phyloP scores from a whole-genome alignment of 371 early-diverging fungal genomes.

The Mucor ambiguus region DNA sequence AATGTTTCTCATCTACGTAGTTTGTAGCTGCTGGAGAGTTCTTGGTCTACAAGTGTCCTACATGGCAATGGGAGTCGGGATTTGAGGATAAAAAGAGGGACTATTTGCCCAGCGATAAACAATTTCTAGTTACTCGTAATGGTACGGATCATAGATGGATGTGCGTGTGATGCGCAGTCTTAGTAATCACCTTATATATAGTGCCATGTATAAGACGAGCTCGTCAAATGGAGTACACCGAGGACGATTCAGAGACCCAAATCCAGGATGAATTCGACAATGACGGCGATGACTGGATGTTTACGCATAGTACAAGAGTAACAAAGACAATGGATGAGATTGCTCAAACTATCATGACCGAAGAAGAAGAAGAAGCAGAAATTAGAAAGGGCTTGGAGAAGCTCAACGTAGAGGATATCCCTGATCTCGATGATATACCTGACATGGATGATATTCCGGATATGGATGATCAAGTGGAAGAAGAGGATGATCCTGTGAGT shows the following conservation, averaged over 20 bases:
- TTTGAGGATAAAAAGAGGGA: conserved; percentile 81
- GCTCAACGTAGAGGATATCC: conserved; percentile 57
- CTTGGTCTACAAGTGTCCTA: conserved; percentile 96
- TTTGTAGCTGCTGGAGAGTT: conserved; percentile 97
- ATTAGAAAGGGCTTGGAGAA: conserved; percentile 32
- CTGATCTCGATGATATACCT: conserved; percentile 86
- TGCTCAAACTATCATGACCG: conserved; percentile 64
- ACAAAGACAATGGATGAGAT: conserved; percentile 69
- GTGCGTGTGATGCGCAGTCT: neutral
- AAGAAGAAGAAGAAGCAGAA: conserved; percentile 51
- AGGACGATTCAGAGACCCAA: conserved; percentile 62
- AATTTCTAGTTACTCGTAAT: conserved; percentile 94
- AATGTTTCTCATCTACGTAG: conserved; percentile 36
- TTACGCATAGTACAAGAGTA: conserved; percentile 69
- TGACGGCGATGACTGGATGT: conserved; percentile 83
- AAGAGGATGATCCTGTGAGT: conserved; percentile 48
- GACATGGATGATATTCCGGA: conserved; percentile 86
- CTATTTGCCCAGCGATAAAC: conserved; percentile 91
- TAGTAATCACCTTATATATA: conserved; percentile 12
- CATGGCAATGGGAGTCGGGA: conserved; percentile 97
- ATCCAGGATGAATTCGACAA: conserved; percentile 46
- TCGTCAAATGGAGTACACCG: conserved; percentile 81
- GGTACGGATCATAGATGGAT: conserved; percentile 45
- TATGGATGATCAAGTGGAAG: conserved; percentile 67
- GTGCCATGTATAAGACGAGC: conserved; percentile 92